Conservation (phyloP, 2,329 filamentous ascomycete genomes). For the Colletotrichum sp. region DNA sequence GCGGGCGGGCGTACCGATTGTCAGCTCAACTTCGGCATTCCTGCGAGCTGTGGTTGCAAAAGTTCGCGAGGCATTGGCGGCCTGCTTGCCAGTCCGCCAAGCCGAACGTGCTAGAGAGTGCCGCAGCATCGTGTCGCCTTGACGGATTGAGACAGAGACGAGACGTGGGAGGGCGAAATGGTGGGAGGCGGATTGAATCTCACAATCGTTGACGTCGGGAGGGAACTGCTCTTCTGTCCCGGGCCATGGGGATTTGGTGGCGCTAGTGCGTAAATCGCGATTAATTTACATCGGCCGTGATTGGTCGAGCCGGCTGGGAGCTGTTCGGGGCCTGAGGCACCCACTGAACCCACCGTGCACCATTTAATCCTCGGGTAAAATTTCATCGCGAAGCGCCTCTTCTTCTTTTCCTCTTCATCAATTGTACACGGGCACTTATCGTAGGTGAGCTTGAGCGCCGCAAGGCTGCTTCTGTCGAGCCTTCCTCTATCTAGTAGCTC, state of each 20-base stretch:
- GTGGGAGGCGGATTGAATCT: slow-evolving; percentile 39
- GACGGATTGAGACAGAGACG: slow-evolving; percentile 51
- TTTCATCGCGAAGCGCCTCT: slow-evolving; percentile 24
- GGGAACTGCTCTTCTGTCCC: slow-evolving; percentile 40
- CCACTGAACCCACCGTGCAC: not conserved
- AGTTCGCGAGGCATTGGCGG: slow-evolving; percentile 69
- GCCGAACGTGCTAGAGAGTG: slow-evolving; percentile 71
- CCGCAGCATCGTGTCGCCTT: slow-evolving; percentile 72
- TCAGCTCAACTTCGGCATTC: slow-evolving; percentile 94
- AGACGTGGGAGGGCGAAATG: slow-evolving; percentile 29
- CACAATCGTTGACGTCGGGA: slow-evolving; percentile 44
- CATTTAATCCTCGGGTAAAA: slow-evolving; percentile 13
- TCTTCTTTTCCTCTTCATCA: slow-evolving; percentile 49
- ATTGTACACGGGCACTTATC: slow-evolving; percentile 77
- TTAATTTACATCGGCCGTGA: slow-evolving; percentile 50
- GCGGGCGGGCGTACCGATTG: slow-evolving; percentile 69
- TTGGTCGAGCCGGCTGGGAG: slow-evolving; percentile 35
- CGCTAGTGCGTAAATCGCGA: slow-evolving; percentile 39
- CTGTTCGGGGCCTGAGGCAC: slow-evolving; percentile 41
- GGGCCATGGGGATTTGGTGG: slow-evolving; percentile 35
- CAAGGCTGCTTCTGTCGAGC: slow-evolving; percentile 59
- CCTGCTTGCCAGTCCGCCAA: slow-evolving; percentile 67
- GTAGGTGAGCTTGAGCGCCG: slow-evolving; percentile 68
- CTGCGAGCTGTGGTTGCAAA: slow-evolving; percentile 83
- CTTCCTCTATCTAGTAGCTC: slow-evolving; percentile 76